A percentile compares a stretch with the other conserved stretches of the same genome.
phyloP scores from a whole-genome alignment of 2,329 filamentous ascomycete genomes.

The Cladosporium sp. region DNA sequence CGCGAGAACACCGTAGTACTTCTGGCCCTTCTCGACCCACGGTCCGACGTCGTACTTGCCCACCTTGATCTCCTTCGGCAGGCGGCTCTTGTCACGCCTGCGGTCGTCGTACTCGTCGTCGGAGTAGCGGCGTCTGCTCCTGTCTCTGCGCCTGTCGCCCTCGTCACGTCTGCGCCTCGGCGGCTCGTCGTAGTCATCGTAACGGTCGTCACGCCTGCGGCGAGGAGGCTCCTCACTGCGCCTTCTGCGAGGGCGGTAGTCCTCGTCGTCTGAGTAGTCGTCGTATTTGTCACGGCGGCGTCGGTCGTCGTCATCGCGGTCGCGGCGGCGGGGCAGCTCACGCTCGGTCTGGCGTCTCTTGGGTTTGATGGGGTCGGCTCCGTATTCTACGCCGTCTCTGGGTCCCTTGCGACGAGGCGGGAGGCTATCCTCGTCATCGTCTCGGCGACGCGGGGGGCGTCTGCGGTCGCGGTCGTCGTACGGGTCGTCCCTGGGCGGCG shows the following conservation, averaged over 20 bases:
- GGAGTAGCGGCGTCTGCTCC: slow-evolving; percentile 10
- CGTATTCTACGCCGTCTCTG: slow-evolving; percentile 19
- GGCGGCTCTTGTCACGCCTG: slow-evolving; percentile 15
- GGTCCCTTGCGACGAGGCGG: slow-evolving; percentile 21
- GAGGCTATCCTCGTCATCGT: slow-evolving; percentile 20
- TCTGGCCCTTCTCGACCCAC: slow-evolving; percentile 30
- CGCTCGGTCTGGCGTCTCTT: slow-evolving; percentile 12
- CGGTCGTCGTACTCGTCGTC: slow-evolving; percentile 16
- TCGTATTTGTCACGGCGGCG: slow-evolving; percentile 19
- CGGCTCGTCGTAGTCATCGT: slow-evolving; percentile 15
- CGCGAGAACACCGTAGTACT: slow-evolving; percentile 30
- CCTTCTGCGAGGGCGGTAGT: slow-evolving; percentile 20
- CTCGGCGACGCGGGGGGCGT: slow-evolving; percentile 13
- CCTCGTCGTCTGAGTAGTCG: slow-evolving; percentile 19
- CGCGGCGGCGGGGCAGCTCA: slow-evolving; percentile 4
- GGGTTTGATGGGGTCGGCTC: slow-evolving; percentile 15
- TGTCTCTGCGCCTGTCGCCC: slow-evolving; percentile 11
- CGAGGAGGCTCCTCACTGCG: slow-evolving; percentile 15
- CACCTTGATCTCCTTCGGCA: slow-evolving; percentile 28
- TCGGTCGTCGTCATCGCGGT: slow-evolving; percentile 18
- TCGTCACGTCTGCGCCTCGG: slow-evolving; percentile 17
- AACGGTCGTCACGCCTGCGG: slow-evolving; percentile 15
- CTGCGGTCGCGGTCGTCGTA: slow-evolving; percentile 13
- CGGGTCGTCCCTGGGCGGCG: slow-evolving; percentile 13
- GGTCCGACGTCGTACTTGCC: slow-evolving; percentile 32